Evolutionary conservation across 257 asterid genomes (phyloP).

Genomic region (Thymus quinquecostatus): DNA sequence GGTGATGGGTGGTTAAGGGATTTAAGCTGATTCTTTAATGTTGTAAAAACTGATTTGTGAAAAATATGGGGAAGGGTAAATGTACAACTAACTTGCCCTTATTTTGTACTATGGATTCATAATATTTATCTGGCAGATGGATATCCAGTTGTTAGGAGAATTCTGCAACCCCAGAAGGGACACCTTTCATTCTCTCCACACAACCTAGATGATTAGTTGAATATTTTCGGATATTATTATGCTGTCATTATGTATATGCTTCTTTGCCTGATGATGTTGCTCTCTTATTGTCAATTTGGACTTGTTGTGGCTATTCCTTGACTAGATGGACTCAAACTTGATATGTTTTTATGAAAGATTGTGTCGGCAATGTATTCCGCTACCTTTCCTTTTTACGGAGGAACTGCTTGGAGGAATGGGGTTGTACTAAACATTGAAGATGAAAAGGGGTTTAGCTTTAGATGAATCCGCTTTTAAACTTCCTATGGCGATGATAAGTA

Average conservation of each 20-base stretch:
- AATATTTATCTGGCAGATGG: too few relatives aligned
- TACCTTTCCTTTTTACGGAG: not conserved
- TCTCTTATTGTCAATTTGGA: not conserved
- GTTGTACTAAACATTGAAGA: not conserved
- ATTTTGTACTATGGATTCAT: too few relatives aligned
- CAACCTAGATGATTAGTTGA: slow-evolving; percentile 1
- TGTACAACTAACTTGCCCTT: slow-evolving; percentile 4
- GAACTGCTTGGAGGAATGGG: slow-evolving; percentile 12
- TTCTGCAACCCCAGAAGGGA: not conserved
- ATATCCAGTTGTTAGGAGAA: too few relatives aligned
- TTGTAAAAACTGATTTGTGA: too few relatives aligned
- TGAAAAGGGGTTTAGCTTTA: not conserved
- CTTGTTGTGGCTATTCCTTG: not conserved
- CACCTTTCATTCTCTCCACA: not conserved
- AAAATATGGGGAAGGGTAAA: too few relatives aligned
- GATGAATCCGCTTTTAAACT: not conserved
- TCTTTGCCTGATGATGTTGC: not conserved
- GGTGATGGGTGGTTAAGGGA: not conserved
- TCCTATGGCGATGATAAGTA: slow-evolving; percentile 3
- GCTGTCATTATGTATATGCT: not conserved
- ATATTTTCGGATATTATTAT: not conserved
- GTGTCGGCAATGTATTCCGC: not conserved
- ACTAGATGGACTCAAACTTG: not conserved
- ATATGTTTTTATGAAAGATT: not conserved
- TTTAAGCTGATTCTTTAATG: not conserved